These are phyloP conservation scores for Aspergillus fumigatus DNA, from an alignment of 2,329 filamentous ascomycete species.

Conservation along the genomic window DNA sequence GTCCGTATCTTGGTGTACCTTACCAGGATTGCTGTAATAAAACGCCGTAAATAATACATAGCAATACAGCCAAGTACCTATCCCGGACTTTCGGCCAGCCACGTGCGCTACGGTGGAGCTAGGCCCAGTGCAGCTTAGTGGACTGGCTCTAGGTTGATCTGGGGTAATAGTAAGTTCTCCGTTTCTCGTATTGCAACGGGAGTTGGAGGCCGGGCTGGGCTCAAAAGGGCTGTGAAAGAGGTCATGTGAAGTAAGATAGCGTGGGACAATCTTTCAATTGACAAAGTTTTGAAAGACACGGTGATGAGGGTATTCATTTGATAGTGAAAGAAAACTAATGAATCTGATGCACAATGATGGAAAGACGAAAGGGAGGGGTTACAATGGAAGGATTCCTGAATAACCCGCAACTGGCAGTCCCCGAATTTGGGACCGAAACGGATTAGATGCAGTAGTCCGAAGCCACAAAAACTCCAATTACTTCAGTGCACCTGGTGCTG, in stretches of 20 bases:
- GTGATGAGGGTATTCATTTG: background rate
- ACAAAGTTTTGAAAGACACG: background rate
- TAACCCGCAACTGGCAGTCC: background rate
- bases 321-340: background rate
- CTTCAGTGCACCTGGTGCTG: background rate
- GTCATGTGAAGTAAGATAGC: background rate
- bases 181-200: background rate
- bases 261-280: background rate
- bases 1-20: background rate
- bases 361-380: background rate
- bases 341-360: background rate
- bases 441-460: background rate
- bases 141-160: conserved; percentile 10
- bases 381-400: background rate
- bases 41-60: background rate
- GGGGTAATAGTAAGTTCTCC: conserved; percentile 11
- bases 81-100: conserved; percentile 10
- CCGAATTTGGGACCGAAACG: background rate
- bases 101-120: conserved; percentile 14
- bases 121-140: conserved; percentile 9
- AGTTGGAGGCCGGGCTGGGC: background rate
- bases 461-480: background rate
- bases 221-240: background rate
- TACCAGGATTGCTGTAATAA: background rate
- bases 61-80: conserved; percentile 1